Evolutionary conservation across 1,284 basidiomycete genomes (phyloP).

Genomic region (Sporisorium graminicola): DNA sequence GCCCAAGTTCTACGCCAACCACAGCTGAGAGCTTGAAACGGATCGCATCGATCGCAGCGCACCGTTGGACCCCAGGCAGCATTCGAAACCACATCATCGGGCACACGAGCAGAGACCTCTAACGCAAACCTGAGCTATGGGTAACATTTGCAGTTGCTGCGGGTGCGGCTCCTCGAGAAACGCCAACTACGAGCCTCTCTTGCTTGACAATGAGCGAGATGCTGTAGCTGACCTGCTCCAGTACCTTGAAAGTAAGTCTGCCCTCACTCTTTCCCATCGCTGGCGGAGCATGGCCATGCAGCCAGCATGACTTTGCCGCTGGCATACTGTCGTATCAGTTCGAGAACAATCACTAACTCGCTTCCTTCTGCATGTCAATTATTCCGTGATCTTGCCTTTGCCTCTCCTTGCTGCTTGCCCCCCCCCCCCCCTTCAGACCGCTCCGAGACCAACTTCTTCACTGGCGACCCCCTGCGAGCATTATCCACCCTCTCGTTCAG

Average conservation of each 20-base stretch:
- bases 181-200: slow-evolving; percentile 79
- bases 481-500: slow-evolving; percentile 97
- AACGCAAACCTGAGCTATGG: slow-evolving; percentile 43
- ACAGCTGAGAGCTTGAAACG: neutral
- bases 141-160: slow-evolving; percentile 66
- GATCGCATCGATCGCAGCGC: neutral
- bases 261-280: neutral
- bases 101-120: slow-evolving; percentile 2
- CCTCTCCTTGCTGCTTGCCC: neutral
- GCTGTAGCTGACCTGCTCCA: slow-evolving; percentile 97
- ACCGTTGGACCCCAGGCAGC: neutral
- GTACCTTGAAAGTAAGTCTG: slow-evolving; percentile 88
- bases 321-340: too few species aligned
- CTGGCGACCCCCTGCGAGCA: slow-evolving; percentile 83
- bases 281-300: neutral
- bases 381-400: neutral
- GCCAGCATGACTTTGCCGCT: neutral
- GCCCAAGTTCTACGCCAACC: neutral
- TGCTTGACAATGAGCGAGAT: slow-evolving; percentile 97
- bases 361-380: too few species aligned
- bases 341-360: neutral
- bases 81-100: neutral
- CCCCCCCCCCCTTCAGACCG: slow-evolving; percentile 48
- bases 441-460: slow-evolving; percentile 70
- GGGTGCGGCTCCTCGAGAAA: slow-evolving; percentile 43